These are phyloP conservation scores for Corylus avellana DNA, from an alignment of 306 rosid species.

Conservation along the genomic window DNA sequence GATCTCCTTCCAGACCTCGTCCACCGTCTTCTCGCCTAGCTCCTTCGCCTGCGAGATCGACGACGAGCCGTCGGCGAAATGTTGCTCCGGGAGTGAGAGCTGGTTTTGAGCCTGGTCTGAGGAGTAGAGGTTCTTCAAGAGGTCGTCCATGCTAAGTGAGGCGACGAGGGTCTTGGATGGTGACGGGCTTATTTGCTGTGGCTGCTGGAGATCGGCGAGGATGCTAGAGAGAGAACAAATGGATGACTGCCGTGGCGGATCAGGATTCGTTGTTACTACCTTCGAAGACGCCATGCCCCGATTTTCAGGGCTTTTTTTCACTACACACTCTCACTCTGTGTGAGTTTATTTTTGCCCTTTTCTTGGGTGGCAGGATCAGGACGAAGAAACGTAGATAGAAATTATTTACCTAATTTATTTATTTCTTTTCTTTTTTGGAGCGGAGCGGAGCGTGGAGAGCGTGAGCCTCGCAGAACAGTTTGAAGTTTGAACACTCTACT, in stretches of 20 bases:
- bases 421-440: neutral
- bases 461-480: neutral
- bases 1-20: conserved; percentile 75
- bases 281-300: conserved; percentile 78
- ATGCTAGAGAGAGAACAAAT: conserved; percentile 55
- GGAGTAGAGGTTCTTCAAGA: conserved; percentile 60
- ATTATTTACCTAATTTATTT: neutral
- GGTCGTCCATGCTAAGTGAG: conserved; percentile 70
- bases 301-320: conserved; percentile 30
- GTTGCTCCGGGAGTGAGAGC: conserved; percentile 6
- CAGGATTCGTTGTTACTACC: conserved; percentile 70
- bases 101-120: conserved; percentile 12
- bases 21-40: conserved; percentile 33
- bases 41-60: conserved; percentile 23
- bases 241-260: conserved; percentile 75
- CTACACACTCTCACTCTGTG: neutral
- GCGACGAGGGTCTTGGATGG: conserved; percentile 23
- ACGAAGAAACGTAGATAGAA: neutral
- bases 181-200: neutral
- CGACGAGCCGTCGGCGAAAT: neutral
- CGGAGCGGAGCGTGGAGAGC: neutral
- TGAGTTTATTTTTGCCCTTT: neutral
- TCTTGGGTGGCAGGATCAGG: neutral
- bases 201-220: conserved; percentile 53
- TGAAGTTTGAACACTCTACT: neutral